Conservation (phyloP, 1,284 basidiomycete species). For the Schizophyllum amplum region DNA sequence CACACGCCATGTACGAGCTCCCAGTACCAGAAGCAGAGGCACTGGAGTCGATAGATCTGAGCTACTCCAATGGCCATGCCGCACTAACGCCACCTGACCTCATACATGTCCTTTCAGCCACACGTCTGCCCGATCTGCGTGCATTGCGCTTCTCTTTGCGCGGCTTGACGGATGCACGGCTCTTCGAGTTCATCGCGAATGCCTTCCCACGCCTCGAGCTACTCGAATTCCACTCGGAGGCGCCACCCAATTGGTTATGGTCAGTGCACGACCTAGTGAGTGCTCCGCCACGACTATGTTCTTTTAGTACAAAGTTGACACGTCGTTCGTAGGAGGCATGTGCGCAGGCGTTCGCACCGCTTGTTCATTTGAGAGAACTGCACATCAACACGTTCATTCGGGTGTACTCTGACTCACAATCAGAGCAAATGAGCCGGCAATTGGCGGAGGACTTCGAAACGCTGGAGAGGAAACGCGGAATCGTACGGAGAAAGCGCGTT, state of each 20-base stretch:
- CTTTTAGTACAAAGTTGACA: no score
- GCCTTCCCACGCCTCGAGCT: background rate
- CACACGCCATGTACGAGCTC: background rate
- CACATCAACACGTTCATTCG: no score
- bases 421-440: no score
- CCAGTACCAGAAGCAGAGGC: background rate
- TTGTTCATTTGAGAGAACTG: no score
- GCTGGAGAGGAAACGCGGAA: no score
- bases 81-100: background rate
- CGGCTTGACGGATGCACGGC: no score
- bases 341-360: no score
- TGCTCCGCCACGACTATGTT: background rate
- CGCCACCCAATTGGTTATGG: background rate
- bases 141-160: background rate
- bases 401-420: no score
- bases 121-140: background rate
- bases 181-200: background rate
- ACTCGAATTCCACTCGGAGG: background rate
- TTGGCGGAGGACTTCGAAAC: no score
- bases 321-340: no score
- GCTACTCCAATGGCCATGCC: background rate
- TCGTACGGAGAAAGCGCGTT: no score
- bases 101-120: background rate
- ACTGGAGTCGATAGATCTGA: background rate
- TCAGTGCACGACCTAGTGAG: background rate